Conservation (phyloP, 257 asterid genomes). For the Echium plantagineum region DNA sequence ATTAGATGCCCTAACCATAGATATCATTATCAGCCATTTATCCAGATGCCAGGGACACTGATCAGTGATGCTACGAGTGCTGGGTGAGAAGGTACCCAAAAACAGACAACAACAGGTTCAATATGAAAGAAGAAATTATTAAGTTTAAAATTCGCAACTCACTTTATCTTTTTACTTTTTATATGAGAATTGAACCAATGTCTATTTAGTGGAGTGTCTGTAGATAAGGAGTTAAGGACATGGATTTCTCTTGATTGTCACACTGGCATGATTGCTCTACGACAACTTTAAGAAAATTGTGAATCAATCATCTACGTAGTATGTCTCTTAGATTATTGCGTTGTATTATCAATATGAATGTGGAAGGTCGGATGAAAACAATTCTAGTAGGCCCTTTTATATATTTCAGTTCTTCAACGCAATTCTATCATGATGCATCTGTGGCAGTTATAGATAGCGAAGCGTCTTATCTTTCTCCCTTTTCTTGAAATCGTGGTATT, state of each 20-base stretch:
- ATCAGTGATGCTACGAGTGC: not conserved
- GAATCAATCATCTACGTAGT: not conserved
- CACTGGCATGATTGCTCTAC: not conserved
- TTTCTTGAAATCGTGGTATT: too few relatives aligned
- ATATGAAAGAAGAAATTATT: not conserved
- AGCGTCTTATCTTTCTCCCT: too few relatives aligned
- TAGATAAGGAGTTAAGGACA: not conserved
- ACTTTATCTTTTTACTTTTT: too few relatives aligned
- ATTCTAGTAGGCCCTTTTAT: not conserved
- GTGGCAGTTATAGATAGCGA: too few relatives aligned
- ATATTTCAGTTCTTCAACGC: not conserved
- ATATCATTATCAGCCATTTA: not conserved
- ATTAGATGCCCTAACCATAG: too few relatives aligned
- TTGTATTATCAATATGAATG: not conserved
- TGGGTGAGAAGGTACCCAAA: not conserved
- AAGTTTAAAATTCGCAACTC: not conserved
- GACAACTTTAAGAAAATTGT: not conserved
- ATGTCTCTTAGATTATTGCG: not conserved
- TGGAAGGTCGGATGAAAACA: not conserved
- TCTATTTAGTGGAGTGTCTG: not conserved
- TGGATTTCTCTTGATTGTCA: not conserved
- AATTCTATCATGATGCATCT: not conserved
- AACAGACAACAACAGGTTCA: too few relatives aligned
- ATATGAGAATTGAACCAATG: not conserved
- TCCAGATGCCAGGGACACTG: not conserved